These are phyloP conservation scores for Filosporella fistucella DNA, from an alignment of 495 filamentous ascomycete species.

Conservation along the genomic window DNA sequence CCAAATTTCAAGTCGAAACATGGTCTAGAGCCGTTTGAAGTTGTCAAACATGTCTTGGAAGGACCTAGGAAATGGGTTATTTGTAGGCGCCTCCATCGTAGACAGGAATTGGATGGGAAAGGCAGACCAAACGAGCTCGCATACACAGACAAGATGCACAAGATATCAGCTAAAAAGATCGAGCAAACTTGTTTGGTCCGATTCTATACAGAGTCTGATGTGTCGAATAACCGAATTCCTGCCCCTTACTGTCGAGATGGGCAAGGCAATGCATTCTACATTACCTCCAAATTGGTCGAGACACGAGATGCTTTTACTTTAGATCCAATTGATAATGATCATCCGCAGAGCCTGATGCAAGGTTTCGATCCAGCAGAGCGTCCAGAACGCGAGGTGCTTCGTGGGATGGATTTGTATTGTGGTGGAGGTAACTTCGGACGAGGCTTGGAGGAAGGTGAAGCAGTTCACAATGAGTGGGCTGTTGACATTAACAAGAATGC, in stretches of 20 bases:
- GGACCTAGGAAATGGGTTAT: conserved; percentile 25
- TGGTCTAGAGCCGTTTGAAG: conserved; percentile 49
- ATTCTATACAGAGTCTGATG: conserved; percentile 37
- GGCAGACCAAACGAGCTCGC: conserved; percentile 63
- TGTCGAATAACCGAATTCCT: conserved; percentile 38
- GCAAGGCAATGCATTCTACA: conserved; percentile 58
- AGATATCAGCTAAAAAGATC: conserved; percentile 35
- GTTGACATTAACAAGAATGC: conserved; percentile 60
- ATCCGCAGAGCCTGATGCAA: conserved; percentile 37
- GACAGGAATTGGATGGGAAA: conserved; percentile 32
- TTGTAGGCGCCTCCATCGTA: conserved; percentile 42
- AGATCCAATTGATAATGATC: conserved; percentile 13
- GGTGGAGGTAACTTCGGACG: conserved; percentile 71
- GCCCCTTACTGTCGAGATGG: conserved; percentile 61
- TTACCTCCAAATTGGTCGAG: conserved; percentile 35
- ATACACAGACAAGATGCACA: conserved; percentile 43
- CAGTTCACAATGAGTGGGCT: conserved; percentile 54
- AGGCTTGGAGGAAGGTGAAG: conserved; percentile 68
- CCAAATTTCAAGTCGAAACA: conserved; percentile 10
- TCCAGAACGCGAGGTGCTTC: conserved; percentile 25
- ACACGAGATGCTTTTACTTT: conserved; percentile 1
- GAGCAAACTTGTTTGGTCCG: conserved; percentile 53
- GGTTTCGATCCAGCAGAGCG: conserved; percentile 44
- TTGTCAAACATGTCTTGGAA: conserved; percentile 39
- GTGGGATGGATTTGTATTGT: conserved; percentile 65